Conservation (phyloP, 2,329 filamentous ascomycete species). For the Trichophyton mentagrophytes region DNA sequence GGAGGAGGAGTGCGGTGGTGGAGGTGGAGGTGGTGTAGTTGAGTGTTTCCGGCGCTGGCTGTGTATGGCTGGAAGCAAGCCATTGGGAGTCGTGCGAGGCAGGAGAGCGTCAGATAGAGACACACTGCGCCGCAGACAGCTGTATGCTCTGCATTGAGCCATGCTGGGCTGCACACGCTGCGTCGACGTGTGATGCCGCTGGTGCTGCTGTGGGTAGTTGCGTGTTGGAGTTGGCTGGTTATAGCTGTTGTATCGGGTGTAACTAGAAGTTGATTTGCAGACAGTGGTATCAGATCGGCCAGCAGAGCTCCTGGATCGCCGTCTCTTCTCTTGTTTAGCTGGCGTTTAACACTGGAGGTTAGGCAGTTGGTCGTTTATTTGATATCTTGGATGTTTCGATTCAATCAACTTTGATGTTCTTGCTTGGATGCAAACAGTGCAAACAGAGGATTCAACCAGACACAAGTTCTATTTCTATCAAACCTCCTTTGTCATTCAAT, state of each 20-base stretch:
- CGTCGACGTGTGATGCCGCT: too few species aligned
- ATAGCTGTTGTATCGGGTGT: too few species aligned
- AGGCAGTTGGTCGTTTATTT: background rate
- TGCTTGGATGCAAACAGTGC: background rate
- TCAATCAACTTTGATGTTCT: background rate
- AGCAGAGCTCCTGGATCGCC: background rate
- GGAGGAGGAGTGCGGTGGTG: constrained; percentile 2
- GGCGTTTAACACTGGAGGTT: background rate
- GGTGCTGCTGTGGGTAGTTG: too few species aligned
- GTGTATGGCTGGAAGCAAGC: background rate
- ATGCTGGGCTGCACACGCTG: background rate
- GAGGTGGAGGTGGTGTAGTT: background rate
- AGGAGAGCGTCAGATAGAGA: background rate
- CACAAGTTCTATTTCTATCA: too few species aligned
- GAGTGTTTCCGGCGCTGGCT: constrained; percentile 10
- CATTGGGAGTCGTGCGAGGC: background rate
- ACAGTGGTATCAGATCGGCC: background rate
- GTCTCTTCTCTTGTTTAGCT: background rate
- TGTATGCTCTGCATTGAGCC: background rate
- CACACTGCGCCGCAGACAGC: background rate
- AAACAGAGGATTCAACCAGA: background rate
- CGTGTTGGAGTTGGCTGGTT: too few species aligned
- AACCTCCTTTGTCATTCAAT: too few species aligned
- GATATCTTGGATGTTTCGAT: background rate
- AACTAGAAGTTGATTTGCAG: too few species aligned